phyloP scores from a whole-genome alignment of 2,329 filamentous ascomycete species.

The Penicillium verrucosum region DNA sequence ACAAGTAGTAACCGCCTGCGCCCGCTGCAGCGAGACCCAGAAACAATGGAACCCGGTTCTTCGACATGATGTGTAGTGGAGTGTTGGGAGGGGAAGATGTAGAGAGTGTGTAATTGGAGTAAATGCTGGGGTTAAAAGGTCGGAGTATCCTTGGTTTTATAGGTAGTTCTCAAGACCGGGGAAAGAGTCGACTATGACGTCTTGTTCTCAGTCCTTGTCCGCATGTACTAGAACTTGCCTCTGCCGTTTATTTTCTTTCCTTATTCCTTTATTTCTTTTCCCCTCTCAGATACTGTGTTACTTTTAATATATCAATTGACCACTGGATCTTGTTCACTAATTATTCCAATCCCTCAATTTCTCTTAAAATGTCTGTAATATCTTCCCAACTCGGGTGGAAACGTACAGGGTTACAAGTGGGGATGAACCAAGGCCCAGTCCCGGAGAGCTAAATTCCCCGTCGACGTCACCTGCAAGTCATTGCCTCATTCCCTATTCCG shows the following conservation, averaged over 20 bases:
- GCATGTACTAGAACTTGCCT: not conserved
- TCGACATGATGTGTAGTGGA: constrained; percentile 28
- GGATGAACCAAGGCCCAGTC: not conserved
- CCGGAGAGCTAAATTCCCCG: constrained; percentile 1
- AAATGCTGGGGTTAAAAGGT: not conserved
- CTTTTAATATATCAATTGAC: not conserved
- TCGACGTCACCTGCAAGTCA: constrained; percentile 30
- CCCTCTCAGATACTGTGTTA: too few relatives aligned
- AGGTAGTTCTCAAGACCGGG: not conserved
- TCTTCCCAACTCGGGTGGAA: not conserved
- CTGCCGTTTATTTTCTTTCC: not conserved
- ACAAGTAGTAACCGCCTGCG: constrained; percentile 85
- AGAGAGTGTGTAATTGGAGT: not conserved
- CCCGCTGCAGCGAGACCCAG: constrained; percentile 59
- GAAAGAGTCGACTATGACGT: constrained; percentile 20
- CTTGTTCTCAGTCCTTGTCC: constrained; percentile 5
- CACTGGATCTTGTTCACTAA: not conserved
- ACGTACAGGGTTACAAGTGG: not conserved
- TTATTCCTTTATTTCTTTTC: not conserved
- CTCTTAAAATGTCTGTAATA: not conserved
- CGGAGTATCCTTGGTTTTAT: constrained; percentile 7
- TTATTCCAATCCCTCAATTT: not conserved
- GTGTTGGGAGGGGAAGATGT: not conserved
- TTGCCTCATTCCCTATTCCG: constrained; percentile 8
- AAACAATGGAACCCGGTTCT: constrained; percentile 36